Conservation (phyloP, 148 eudicot genomes). For the Agrostemma githago region DNA sequence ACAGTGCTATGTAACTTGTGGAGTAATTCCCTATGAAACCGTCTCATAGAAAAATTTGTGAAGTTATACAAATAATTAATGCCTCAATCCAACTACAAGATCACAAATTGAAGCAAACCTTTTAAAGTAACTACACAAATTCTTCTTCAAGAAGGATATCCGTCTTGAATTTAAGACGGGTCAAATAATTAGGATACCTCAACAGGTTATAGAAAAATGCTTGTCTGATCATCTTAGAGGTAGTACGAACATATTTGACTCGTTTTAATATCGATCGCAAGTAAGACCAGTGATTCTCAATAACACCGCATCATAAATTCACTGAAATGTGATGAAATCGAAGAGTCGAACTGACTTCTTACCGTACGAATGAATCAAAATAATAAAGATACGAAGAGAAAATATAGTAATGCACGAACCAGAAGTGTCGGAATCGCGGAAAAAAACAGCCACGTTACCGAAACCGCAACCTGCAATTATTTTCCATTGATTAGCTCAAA, state of each 20-base stretch:
- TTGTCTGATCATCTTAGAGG: too few species aligned
- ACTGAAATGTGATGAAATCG: not conserved
- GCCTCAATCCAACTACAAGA: not conserved
- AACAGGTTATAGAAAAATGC: too few species aligned
- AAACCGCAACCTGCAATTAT: conserved; percentile 52
- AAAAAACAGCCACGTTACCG: conserved; percentile 74
- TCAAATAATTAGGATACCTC: too few species aligned
- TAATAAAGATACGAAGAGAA: not conserved
- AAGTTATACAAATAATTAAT: not conserved
- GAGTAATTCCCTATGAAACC: too few species aligned
- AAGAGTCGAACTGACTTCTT: not conserved
- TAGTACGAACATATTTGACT: too few species aligned
- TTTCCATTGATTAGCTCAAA: not conserved
- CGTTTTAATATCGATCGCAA: too few species aligned
- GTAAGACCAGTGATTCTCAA: not conserved
- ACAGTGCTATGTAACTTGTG: too few species aligned
- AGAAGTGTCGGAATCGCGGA: conserved; percentile 74
- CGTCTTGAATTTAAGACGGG: too few species aligned
- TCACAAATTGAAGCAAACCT: conserved; percentile 4
- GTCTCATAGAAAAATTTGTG: not conserved
- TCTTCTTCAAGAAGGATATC: too few species aligned
- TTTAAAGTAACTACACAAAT: not conserved
- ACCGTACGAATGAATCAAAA: not conserved
- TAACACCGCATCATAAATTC: not conserved
- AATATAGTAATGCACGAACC: conserved; percentile 41